Conservation (phyloP, 2,329 filamentous ascomycete genomes). For the Nemania sp. region DNA sequence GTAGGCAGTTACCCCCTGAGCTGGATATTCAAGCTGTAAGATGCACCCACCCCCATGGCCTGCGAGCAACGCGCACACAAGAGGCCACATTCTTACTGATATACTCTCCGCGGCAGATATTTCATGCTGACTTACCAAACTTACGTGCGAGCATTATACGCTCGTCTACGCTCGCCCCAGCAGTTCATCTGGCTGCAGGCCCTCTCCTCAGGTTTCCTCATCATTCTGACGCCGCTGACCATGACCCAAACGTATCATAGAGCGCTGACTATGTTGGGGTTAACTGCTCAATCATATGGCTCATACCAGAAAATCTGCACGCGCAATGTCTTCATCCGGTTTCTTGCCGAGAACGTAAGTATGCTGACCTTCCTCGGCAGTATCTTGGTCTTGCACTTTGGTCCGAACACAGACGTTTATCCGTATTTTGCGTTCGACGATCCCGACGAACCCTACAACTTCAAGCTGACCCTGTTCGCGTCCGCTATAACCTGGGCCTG, state of each 20-base stretch:
- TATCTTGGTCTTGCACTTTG: constrained; percentile 67
- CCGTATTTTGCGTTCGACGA: constrained; percentile 68
- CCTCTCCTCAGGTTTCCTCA: constrained; percentile 64
- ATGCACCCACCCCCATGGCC: neutral
- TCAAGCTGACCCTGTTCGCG: constrained; percentile 64
- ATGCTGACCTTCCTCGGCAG: constrained; percentile 71
- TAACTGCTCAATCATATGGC: constrained; percentile 63
- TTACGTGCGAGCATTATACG: constrained; percentile 70
- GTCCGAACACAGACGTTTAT: constrained; percentile 68
- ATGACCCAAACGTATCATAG: constrained; percentile 64
- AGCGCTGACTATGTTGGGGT: constrained; percentile 53
- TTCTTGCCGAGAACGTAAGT: constrained; percentile 67
- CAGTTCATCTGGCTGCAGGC: constrained; percentile 69
- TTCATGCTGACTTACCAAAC: constrained; percentile 68
- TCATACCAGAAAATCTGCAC: constrained; percentile 69
- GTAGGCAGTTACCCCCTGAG: constrained; percentile 72
- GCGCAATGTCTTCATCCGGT: constrained; percentile 69
- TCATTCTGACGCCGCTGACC: constrained; percentile 65
- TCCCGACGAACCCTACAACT: constrained; percentile 58
- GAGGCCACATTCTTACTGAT: constrained; percentile 11
- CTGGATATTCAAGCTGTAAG: constrained; percentile 71
- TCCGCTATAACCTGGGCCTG: constrained; percentile 68
- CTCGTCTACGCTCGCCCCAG: constrained; percentile 64
- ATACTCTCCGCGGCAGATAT: constrained; percentile 26
- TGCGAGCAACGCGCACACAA: neutral